A percentile compares a stretch with the other conserved stretches of the same genome.
phyloP scores from a whole-genome alignment of 331 rosid species.

The Erythrophleum ivorense region DNA sequence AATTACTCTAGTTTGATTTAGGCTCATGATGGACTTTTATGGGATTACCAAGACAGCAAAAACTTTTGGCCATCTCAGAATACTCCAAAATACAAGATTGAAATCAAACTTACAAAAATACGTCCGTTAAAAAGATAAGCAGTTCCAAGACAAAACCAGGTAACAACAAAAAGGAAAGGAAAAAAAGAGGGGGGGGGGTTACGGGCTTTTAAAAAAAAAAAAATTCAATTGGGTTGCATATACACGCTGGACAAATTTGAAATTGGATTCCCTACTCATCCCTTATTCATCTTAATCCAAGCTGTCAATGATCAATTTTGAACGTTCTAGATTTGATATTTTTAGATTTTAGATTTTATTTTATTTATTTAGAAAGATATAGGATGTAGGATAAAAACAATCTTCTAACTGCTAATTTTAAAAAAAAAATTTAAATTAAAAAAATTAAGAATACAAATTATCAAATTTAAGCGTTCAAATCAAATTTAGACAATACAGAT shows the following conservation, averaged over 20 bases:
- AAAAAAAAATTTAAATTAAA: no score
- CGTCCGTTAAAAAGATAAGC: background rate
- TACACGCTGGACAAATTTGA: background rate
- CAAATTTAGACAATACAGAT: no score
- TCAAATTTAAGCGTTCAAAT: no score
- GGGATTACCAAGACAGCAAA: background rate
- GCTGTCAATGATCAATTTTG: no score
- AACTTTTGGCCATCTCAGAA: background rate
- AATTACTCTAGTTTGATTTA: background rate
- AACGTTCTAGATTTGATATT: no score
- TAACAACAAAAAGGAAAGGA: background rate
- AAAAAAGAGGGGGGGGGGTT: background rate
- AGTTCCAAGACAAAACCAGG: background rate
- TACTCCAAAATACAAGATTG: background rate
- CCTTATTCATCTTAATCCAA: no score
- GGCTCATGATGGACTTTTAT: background rate
- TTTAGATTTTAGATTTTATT: no score
- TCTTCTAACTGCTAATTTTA: no score
- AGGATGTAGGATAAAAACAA: no score
- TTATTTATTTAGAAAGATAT: no score
- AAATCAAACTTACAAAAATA: background rate
- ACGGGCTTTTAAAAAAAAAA: background rate
- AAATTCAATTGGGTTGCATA: background rate
- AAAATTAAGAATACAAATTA: no score
- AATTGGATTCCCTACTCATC: no score